Percentiles rank a stretch among this genome's conserved stretches.
phyloP scores from a whole-genome alignment of 2,329 filamentous ascomycete genomes.

The Neofusicoccum ribis region DNA sequence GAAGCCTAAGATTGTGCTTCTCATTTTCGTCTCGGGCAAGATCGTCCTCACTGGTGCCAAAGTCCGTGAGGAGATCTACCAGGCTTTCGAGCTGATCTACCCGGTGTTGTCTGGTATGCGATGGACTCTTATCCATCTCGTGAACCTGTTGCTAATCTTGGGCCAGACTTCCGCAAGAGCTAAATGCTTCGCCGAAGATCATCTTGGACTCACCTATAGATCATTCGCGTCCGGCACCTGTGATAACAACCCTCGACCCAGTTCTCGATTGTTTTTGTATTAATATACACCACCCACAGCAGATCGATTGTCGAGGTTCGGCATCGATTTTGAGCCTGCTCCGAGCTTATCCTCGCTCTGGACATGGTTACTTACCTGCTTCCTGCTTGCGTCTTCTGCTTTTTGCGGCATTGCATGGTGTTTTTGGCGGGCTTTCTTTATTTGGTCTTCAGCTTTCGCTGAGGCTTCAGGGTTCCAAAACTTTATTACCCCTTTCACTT shows the following conservation, averaged over 20 bases:
- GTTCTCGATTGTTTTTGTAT: slow-evolving; percentile 11
- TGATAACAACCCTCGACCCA: slow-evolving; percentile 1
- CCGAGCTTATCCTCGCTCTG: background rate
- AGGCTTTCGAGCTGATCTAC: slow-evolving; percentile 67
- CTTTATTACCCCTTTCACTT: slow-evolving; percentile 17
- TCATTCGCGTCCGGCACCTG: slow-evolving; percentile 12
- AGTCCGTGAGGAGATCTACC: slow-evolving; percentile 86
- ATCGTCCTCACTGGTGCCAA: slow-evolving; percentile 98
- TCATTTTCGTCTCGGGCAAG: slow-evolving; percentile 98
- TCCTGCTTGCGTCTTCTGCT: slow-evolving; percentile 17
- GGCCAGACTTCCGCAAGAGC: slow-evolving; percentile 23
- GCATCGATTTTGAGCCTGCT: background rate
- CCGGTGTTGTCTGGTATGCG: slow-evolving; percentile 81
- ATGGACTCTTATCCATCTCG: background rate
- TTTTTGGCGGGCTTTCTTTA: slow-evolving; percentile 11
- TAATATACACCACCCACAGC: slow-evolving; percentile 4
- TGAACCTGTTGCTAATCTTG: slow-evolving; percentile 28
- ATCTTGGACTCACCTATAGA: background rate
- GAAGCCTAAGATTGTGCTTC: slow-evolving; percentile 96
- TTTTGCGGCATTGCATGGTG: slow-evolving; percentile 22
- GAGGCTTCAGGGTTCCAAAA: slow-evolving; percentile 17
- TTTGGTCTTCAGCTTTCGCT: slow-evolving; percentile 8
- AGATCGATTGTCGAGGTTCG: background rate
- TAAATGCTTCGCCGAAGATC: slow-evolving; percentile 6
- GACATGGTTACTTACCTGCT: background rate